Conservation (phyloP, 2,329 filamentous ascomycete species). For the Trichophyton schoenleinii region DNA sequence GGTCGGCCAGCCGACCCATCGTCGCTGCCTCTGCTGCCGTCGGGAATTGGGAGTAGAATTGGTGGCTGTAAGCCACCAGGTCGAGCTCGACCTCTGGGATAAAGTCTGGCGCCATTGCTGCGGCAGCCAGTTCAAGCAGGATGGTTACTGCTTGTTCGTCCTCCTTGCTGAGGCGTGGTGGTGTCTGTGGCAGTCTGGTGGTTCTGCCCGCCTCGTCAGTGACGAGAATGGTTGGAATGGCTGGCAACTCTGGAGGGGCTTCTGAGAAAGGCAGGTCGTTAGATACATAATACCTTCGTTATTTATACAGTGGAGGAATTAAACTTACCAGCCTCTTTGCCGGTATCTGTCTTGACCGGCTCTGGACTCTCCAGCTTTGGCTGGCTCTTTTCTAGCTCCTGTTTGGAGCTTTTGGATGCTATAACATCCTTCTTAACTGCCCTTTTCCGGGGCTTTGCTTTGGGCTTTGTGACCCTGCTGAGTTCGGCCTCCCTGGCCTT, state of each 20-base stretch:
- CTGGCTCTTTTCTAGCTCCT: slow-evolving; percentile 7
- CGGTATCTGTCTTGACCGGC: not conserved
- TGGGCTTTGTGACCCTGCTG: slow-evolving; percentile 5
- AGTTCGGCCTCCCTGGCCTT: slow-evolving; percentile 20
- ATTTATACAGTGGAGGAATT: too few relatives aligned
- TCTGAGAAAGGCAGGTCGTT: not conserved
- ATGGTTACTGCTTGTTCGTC: slow-evolving; percentile 12
- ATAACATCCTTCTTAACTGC: not conserved
- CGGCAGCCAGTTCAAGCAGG: slow-evolving; percentile 14
- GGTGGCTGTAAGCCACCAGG: slow-evolving; percentile 7
- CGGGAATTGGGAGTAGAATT: slow-evolving; percentile 9
- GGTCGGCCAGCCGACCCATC: slow-evolving; percentile 5
- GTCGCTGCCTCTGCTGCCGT: not conserved
- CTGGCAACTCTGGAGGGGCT: not conserved
- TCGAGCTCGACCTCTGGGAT: slow-evolving; percentile 13
- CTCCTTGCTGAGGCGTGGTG: slow-evolving; percentile 8
- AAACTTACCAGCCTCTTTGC: not conserved
- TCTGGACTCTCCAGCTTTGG: slow-evolving; percentile 10
- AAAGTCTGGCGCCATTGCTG: slow-evolving; percentile 15
- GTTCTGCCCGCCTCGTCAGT: not conserved
- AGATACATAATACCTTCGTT: not conserved
- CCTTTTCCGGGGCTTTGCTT: slow-evolving; percentile 1
- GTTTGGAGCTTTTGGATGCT: slow-evolving; percentile 1
- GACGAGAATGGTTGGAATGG: not conserved
- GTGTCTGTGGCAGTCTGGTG: slow-evolving; percentile 2